Evolutionary conservation across 495 filamentous ascomycete species (phyloP), one percentile per base, ranked within the genome.

Genomic region (Acidiella bohemica): DNA sequence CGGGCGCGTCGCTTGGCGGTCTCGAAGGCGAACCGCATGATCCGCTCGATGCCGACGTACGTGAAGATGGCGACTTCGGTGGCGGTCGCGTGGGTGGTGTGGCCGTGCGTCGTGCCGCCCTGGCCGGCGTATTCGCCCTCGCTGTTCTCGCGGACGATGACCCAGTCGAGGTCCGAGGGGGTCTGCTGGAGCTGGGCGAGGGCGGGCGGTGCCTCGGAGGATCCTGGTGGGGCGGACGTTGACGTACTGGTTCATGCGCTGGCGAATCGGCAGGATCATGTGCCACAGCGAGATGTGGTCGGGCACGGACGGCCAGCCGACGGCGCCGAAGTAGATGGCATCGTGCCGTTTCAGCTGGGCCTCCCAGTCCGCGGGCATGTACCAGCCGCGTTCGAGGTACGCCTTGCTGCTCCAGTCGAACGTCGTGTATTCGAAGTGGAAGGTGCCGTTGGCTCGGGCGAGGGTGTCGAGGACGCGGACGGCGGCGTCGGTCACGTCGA

Each of bases 121-220:
- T 63, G 60, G 18, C 60, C 60, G 9, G 53, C 49, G 40, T 63
- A 63, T 43, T 63, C 60, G 17, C 60, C 60, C 34, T 63, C 60
- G 37, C 46, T 53, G 47, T 63, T 63, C 40, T 63, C 60, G 14
- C 60, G 49, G 27, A 63, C 37, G 35, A 63, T 63, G 12, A 63
- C 45, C 60, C 60, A 63, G 47, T 63, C 56, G 2, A 63, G 50
- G 36, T 53, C 49, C 5, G 29, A 19, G 16, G 48, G 52, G 20
- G 31, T 41, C 20, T 39, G 26, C 21, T 51, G 39, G 12, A 41
- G 9, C 19, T 50, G 41, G 5, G 37, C 13, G 12, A 64, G 47
- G 4, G 61, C 58, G 6, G 53, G 42, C 43, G n/a, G 51, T 60
- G 37, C 59, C 59, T 8, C 37, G 42, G 1, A 63, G 43, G 37